Evolutionary conservation across 352 stramenopile genomes (phyloP), one percentile per base, ranked within the genome.

Genomic region (Phytophthora sp.): DNA sequence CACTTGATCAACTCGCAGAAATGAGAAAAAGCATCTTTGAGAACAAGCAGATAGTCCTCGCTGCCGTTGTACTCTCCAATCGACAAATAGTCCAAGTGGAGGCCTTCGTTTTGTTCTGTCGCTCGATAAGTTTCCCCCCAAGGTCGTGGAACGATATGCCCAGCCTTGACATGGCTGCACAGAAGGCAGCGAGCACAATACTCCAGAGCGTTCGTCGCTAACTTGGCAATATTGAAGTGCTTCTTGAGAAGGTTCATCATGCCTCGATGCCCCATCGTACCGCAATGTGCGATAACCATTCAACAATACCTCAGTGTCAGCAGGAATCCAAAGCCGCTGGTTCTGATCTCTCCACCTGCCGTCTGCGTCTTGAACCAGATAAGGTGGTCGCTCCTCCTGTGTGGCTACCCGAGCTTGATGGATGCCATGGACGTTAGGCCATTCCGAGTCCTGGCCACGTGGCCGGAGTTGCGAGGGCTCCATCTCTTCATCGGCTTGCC

Each of bases 1-100:
- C 41, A 30, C 41, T 29, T 16, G 41, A 50, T 50, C 42, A 50
- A 12, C 23, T 50, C 21, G 21, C 42, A 50, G 12, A 50, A 33
- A 23, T 50, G 42, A 4, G 42, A 31, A n/a, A 49, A 50, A 5
- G 20, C 42, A 33, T 50, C 21, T 15, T 50, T 50, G 4, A 50
- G 11, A 2, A 50, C 42, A 2, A 31, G 21, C 12, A 49, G 11
- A 6, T 49, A 49, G 21, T 49, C 7, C 21, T 49, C 30, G 4
- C 3, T 13, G 12, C 23, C 42, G 11, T 31, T 50, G 23, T 50
- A 33, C 13, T 50, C 23, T 8, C 42, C 42, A 20, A 50, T 50
- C 11, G 11, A 50, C 11, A 50, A 4, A 11, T 50, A 21, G 20
- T 33, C 21, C 42, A 50, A 31, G 21, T 50, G 42, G 0, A 50